Base-by-base conservation (phyloP, 495 filamentous ascomycete species). In the Sabuloglossum arenarium region DNA sequence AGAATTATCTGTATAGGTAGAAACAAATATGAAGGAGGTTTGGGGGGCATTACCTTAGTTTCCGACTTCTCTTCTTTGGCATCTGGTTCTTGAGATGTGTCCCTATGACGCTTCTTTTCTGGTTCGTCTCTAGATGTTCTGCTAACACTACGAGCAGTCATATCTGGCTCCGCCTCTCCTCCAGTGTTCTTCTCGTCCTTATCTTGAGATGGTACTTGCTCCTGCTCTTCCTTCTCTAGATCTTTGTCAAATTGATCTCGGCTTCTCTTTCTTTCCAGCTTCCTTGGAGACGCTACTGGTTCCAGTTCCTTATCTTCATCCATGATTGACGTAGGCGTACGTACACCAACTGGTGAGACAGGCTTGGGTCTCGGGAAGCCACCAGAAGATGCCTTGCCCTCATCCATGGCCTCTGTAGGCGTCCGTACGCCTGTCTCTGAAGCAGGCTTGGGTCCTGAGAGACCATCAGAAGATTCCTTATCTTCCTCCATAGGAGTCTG, bases 231-330 rank as follows among this genome's bases (percentile, higher is more conserved):
- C 11, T 56, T 56, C 56, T 68, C 65, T 0, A 62, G 42, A 24
- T 72, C 74, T 37, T 68, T 66, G 57, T 76, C 72, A 31, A 77
- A 62, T 53, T 76, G 71, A 47, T 77, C 75, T 47, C 70, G 58
- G 60, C 75, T 78, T 53, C 75, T 63, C 59, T 78, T 78, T 64
- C 75, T 77, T 58, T 42, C 46, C 57, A 28, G 53, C 16, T 27
- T 34, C 23, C 29, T 54, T 27, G 53, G 53, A 30, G 53, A 51
- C 25, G 28, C 1, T 3, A 51, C 28, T 66, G 65, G 24, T 8
- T 56, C 34, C 16, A 14, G 19, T 21, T 61, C 50, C 25, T 31
- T 47, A 11, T 47, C 42, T 23, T 56, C 19, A n/a, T 56, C 45
- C 10, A 43, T 43, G 39, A 43, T n/a, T 10, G 19, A 16, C 21